Percentiles rank a stretch among this genome's conserved stretches.
Conservation (phyloP, 73 alveolate genomes). For the Paramecium sonneborni region DNA sequence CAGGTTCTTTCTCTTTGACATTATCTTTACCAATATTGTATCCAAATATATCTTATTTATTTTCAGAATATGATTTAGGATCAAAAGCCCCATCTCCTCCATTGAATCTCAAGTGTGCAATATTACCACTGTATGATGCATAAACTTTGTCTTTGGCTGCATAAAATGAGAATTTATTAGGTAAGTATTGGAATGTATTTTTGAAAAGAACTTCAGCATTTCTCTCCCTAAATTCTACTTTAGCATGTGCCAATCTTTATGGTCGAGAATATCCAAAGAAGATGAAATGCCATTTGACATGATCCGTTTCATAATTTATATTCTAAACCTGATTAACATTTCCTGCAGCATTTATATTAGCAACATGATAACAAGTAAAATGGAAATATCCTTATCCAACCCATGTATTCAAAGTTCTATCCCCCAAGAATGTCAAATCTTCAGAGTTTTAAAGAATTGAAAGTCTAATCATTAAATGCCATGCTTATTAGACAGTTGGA, state of each 20-base stretch:
- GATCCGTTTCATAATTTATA: background rate
- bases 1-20: slow-evolving; percentile 8
- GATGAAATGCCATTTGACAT: slow-evolving; percentile 29
- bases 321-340: background rate
- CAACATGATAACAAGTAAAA: background rate
- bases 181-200: background rate
- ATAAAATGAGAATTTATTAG: background rate
- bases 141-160: background rate
- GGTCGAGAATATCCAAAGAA: slow-evolving; percentile 29
- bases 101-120: slow-evolving; percentile 44
- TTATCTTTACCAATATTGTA: background rate
- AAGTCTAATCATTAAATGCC: slow-evolving; percentile 49
- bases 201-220: background rate
- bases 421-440: slow-evolving; percentile 9
- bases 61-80: background rate
- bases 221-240: background rate
- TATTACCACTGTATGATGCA: slow-evolving; percentile 55
- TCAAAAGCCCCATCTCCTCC: slow-evolving; percentile 52
- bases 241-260: background rate
- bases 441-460: background rate
- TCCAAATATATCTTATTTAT: slow-evolving; percentile 42
- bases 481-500: slow-evolving; percentile 1
- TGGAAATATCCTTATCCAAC: slow-evolving; percentile 21
- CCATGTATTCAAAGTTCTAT: slow-evolving; percentile 38
- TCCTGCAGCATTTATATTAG: background rate